phyloP scores from a whole-genome alignment of 2,329 filamentous ascomycete species.

The Alternaria sp. region DNA sequence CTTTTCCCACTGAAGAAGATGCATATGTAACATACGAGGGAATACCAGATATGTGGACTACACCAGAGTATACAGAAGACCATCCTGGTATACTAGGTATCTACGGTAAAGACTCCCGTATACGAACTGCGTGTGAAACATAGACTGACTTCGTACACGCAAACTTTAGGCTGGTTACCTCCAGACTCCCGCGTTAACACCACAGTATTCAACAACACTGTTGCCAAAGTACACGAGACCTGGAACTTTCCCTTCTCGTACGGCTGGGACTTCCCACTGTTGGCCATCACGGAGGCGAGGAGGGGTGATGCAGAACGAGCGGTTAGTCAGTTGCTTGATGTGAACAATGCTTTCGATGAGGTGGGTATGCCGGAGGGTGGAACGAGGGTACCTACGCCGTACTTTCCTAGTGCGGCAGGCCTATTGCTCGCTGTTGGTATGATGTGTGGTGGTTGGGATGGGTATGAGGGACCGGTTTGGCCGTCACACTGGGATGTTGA shows the following conservation, averaged over 20 bases:
- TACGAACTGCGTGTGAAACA: not conserved
- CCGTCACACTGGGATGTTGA: slow-evolving; percentile 59
- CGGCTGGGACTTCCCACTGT: slow-evolving; percentile 48
- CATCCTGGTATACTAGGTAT: slow-evolving; percentile 45
- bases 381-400: slow-evolving; percentile 64
- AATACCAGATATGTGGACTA: slow-evolving; percentile 49
- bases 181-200: slow-evolving; percentile 40
- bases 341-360: slow-evolving; percentile 64
- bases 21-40: slow-evolving; percentile 67
- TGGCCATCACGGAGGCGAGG: slow-evolving; percentile 44
- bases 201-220: slow-evolving; percentile 41
- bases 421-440: slow-evolving; percentile 64
- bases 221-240: slow-evolving; percentile 41
- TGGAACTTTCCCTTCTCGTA: slow-evolving; percentile 50
- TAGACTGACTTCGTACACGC: not conserved
- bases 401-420: slow-evolving; percentile 63
- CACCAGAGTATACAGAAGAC: slow-evolving; percentile 38
- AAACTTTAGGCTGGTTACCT: slow-evolving; percentile 35
- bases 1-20: slow-evolving; percentile 60
- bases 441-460: slow-evolving; percentile 67
- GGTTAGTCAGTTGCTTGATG: slow-evolving; percentile 57
- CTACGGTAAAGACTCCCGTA: slow-evolving; percentile 18
- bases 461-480: slow-evolving; percentile 57
- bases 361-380: slow-evolving; percentile 65
- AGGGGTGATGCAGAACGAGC: slow-evolving; percentile 38